Percentiles rank a stretch among this genome's conserved stretches.
Evolutionary conservation across 2,329 filamentous ascomycete genomes (phyloP).

Genomic region (Fusarium domesticum): DNA sequence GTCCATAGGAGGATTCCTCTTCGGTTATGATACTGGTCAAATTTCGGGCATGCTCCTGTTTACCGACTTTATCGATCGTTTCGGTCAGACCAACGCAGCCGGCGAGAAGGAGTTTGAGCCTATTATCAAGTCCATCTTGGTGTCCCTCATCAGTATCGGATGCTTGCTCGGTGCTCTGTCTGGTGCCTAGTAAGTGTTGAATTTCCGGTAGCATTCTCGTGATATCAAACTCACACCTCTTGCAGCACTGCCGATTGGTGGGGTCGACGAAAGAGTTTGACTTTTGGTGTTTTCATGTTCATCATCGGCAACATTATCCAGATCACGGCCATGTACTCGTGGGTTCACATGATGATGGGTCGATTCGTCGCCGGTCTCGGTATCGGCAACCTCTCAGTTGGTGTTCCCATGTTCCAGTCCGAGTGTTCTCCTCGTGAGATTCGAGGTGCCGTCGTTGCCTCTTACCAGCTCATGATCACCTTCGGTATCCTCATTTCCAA

Average conservation of each 20-base stretch:
- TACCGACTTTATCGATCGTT: slow-evolving; percentile 54
- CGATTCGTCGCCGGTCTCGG: slow-evolving; percentile 66
- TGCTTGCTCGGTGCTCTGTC: slow-evolving; percentile 53
- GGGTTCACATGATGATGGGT: slow-evolving; percentile 65
- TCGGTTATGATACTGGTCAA: slow-evolving; percentile 62
- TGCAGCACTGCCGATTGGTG: slow-evolving; percentile 52
- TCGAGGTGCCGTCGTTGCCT: slow-evolving; percentile 61
- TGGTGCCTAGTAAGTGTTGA: slow-evolving; percentile 42
- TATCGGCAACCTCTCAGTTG: slow-evolving; percentile 63
- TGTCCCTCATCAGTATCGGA: slow-evolving; percentile 56
- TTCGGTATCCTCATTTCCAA: slow-evolving; percentile 62
- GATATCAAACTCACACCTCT: slow-evolving; percentile 5
- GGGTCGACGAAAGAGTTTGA: slow-evolving; percentile 56
- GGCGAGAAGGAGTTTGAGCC: slow-evolving; percentile 40
- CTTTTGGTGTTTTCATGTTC: slow-evolving; percentile 54
- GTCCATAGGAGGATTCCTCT: slow-evolving; percentile 59
- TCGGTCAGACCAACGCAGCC: slow-evolving; percentile 44
- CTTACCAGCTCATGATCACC: slow-evolving; percentile 74
- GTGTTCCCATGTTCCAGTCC: slow-evolving; percentile 65
- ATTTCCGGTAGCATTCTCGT: background rate
- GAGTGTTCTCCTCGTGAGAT: slow-evolving; percentile 62
- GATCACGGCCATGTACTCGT: slow-evolving; percentile 55
- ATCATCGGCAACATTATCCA: slow-evolving; percentile 64
- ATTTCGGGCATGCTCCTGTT: slow-evolving; percentile 52
- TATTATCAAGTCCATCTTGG: slow-evolving; percentile 49